phyloP scores from a whole-genome alignment of 192 early-diverging fungal species.

The Borealophlyctis nickersoniae region DNA sequence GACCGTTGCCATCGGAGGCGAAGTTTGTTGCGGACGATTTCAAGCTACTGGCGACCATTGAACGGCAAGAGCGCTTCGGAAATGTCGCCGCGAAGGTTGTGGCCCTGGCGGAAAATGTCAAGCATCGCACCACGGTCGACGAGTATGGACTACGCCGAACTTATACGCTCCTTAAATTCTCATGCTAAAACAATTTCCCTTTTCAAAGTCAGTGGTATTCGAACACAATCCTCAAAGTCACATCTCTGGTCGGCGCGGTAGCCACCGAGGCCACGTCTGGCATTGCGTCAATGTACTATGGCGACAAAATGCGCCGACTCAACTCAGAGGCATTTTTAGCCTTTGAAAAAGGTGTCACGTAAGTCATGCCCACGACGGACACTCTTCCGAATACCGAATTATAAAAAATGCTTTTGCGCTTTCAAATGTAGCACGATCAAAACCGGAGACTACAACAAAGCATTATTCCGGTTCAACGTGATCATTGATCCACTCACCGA shows the following conservation, averaged over 20 bases:
- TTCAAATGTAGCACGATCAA: no score
- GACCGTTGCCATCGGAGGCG: slow-evolving; percentile 20
- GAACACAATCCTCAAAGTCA: not conserved
- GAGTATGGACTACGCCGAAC: slow-evolving; percentile 13
- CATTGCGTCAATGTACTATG: no score
- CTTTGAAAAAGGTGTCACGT: no score
- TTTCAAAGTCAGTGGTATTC: not conserved
- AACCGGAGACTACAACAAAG: no score
- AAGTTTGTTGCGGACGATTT: slow-evolving; percentile 58
- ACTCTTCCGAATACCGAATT: no score
- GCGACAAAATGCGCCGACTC: no score
- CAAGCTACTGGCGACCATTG: slow-evolving; percentile 54
- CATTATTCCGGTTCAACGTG: slow-evolving; percentile 29
- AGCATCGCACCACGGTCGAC: no score
- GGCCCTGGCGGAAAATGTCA: slow-evolving; percentile 5
- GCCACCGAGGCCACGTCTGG: slow-evolving; percentile 2
- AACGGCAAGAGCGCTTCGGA: slow-evolving; percentile 40
- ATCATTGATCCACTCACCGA: slow-evolving; percentile 79
- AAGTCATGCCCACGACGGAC: no score
- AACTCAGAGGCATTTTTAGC: no score
- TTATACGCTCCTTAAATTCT: no score
- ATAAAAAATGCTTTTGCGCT: no score
- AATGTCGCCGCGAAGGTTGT: slow-evolving; percentile 27
- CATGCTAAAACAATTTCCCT: no score
- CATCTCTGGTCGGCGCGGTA: not conserved